These are phyloP conservation scores for Catharanthus roseus DNA, from an alignment of 257 asterid genomes.

Conservation along the genomic window DNA sequence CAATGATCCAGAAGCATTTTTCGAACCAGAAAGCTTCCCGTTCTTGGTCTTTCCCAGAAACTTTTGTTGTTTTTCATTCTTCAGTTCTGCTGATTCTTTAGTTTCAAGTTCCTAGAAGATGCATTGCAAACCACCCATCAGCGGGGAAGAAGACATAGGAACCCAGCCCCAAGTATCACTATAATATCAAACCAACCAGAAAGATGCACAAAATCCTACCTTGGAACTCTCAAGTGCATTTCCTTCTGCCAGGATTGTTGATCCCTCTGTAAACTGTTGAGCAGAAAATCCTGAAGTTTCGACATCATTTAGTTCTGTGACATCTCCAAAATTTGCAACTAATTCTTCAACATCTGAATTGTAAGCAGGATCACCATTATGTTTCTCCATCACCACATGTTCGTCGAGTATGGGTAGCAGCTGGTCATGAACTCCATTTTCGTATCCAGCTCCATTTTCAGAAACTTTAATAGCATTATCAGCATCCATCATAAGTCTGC, in stretches of 20 bases:
- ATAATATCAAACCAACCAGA: neutral
- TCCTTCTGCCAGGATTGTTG: slow-evolving; percentile 16
- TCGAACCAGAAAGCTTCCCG: slow-evolving; percentile 20
- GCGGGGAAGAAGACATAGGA: neutral
- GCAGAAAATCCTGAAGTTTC: slow-evolving; percentile 17
- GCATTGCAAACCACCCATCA: neutral
- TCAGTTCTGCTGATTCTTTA: slow-evolving; percentile 15
- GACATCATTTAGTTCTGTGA: slow-evolving; percentile 15
- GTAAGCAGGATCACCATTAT: slow-evolving; percentile 22
- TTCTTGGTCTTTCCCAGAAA: slow-evolving; percentile 23
- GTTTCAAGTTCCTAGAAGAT: slow-evolving; percentile 21
- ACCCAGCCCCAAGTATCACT: neutral
- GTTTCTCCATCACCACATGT: slow-evolving; percentile 16
- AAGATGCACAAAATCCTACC: slow-evolving; percentile 13
- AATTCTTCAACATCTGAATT: slow-evolving; percentile 21
- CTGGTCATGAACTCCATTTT: slow-evolving; percentile 26
- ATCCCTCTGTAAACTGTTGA: slow-evolving; percentile 14
- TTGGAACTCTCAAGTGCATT: slow-evolving; percentile 15
- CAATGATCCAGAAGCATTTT: slow-evolving; percentile 15
- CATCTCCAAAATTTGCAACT: slow-evolving; percentile 17
- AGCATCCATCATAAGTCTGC: slow-evolving; percentile 31
- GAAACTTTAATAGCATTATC: slow-evolving; percentile 18
- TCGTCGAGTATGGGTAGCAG: slow-evolving; percentile 4
- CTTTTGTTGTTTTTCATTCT: slow-evolving; percentile 21
- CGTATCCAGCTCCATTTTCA: slow-evolving; percentile 28